A percentile compares a stretch with the other conserved stretches of the same genome.
Conservation (phyloP, 2,329 filamentous ascomycete species). For the Ophiostoma himal-ulmi region DNA sequence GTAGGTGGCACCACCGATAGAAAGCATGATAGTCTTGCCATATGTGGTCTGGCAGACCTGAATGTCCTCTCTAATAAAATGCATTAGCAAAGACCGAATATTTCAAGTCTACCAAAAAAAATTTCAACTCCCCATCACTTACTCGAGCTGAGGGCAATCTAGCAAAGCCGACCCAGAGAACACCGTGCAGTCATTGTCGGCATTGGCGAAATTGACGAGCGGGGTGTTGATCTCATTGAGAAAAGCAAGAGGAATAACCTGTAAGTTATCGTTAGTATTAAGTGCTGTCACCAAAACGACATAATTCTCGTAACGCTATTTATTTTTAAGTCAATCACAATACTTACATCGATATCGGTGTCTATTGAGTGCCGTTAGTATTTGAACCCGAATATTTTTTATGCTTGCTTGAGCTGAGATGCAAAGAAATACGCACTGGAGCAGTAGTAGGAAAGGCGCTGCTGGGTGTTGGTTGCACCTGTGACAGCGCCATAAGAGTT, state of each 20-base stretch:
- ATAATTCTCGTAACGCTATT: background rate
- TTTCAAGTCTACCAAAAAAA: background rate
- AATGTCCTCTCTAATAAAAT: conserved; percentile 41
- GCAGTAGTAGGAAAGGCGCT: conserved; percentile 54
- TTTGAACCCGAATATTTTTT: background rate
- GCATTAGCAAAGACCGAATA: background rate
- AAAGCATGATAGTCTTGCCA: conserved; percentile 66
- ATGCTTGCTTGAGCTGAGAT: background rate
- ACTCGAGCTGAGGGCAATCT: conserved; percentile 61
- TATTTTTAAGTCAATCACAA: no score
- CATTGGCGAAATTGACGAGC: conserved; percentile 59
- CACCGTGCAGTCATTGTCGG: conserved; percentile 53
- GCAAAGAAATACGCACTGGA: conserved; percentile 40
- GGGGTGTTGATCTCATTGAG: conserved; percentile 50
- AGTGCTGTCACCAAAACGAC: background rate
- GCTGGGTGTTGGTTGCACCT: conserved; percentile 45
- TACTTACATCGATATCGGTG: conserved; percentile 42
- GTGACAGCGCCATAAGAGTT: conserved; percentile 51
- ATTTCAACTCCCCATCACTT: conserved; percentile 31
- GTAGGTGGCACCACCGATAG: conserved; percentile 65
- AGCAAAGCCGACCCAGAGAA: conserved; percentile 55
- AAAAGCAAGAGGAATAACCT: conserved; percentile 62
- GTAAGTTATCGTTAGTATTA: conserved; percentile 21
- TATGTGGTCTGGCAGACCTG: conserved; percentile 54
- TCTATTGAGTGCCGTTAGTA: conserved; percentile 18